Evolutionary conservation across 1,284 basidiomycete genomes (phyloP), one percentile per base, ranked within the genome.

Genomic region (Lentinus polychrous): DNA sequence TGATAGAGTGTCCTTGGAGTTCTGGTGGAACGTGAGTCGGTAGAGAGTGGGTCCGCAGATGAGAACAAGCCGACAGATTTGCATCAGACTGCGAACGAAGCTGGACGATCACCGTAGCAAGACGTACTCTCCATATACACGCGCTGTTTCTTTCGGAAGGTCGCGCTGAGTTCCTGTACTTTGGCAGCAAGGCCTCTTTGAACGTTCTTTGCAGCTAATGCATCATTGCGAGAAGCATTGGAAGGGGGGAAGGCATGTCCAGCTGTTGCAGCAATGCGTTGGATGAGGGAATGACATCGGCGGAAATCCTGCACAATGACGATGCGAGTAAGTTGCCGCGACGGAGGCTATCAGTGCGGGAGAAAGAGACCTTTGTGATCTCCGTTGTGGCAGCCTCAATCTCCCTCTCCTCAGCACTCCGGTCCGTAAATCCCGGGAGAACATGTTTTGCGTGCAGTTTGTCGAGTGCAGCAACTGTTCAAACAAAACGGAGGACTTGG

Each of bases 71-170:
- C 12, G 39, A 40, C 39, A 40, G 6, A 15, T 7, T 40, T 18
- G 12, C 17, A 40, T 20, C 17, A 40, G 39, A 22, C 17, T 12
- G 17, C 17, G 22, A 22, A 32, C 6, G 8, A 33, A 11, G 14
- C 8, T 45, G 11, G 32, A 20, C 15, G 34, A 35, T 17, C 34
- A 22, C 7, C 8, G n/a, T 31, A 32, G 31, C 10, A 10, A 27
- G 4, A 15, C 50, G 45, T 62, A 95, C 94, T 92, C 68, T 95
- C 89, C 83, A 99, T 88, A 68, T 99, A 99, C 27, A 94, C 86
- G 49, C 91, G 82, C 69, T 99, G 96, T 72, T 96, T 97, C 74
- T 95, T 97, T 52, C 96, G 79, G 64, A 99, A 99, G n/a, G 84
- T 74, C 17, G 86, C 88, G 59, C 91, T 94, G 43, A 94, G 74